A percentile compares a stretch with the other conserved stretches of the same genome.
Evolutionary conservation across 345 rosid species (phyloP).

Genomic region (Murraya koenigii): DNA sequence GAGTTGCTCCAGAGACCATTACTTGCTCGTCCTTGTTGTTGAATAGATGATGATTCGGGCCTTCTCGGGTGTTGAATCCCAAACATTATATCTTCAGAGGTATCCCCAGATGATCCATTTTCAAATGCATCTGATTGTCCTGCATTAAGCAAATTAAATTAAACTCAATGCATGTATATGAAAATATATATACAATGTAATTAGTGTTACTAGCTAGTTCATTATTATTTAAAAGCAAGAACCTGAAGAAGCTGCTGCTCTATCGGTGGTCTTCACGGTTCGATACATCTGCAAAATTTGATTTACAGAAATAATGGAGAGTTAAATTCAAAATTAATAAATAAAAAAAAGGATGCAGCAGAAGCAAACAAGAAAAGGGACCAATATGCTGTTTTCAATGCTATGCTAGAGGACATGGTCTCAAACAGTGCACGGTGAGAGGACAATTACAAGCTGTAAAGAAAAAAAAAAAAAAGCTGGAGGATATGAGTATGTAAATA

Average conservation of each 20-base stretch:
- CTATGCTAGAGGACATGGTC: conserved; percentile 16
- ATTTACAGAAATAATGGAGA: not conserved
- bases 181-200: no score
- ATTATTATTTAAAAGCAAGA: not conserved
- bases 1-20: conserved; percentile 73
- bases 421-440: conserved; percentile 22
- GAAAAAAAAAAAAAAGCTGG: conserved; percentile 18
- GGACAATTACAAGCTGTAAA: conserved; percentile 29
- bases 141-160: conserved; percentile 7
- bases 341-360: conserved; percentile 8
- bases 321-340: not conserved
- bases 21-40: conserved; percentile 42
- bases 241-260: conserved; percentile 74
- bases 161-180: not conserved
- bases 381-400: conserved; percentile 13
- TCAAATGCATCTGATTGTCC: conserved; percentile 74
- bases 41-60: conserved; percentile 38
- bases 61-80: conserved; percentile 60
- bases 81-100: conserved; percentile 80
- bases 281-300: conserved; percentile 58
- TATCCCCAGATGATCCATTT: conserved; percentile 83
- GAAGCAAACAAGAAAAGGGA: conserved; percentile 24
- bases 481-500: conserved; percentile 2
- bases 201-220: not conserved
- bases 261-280: conserved; percentile 68